phyloP scores from a whole-genome alignment of 2,329 filamentous ascomycete species.

The Huntiella moniliformis region DNA sequence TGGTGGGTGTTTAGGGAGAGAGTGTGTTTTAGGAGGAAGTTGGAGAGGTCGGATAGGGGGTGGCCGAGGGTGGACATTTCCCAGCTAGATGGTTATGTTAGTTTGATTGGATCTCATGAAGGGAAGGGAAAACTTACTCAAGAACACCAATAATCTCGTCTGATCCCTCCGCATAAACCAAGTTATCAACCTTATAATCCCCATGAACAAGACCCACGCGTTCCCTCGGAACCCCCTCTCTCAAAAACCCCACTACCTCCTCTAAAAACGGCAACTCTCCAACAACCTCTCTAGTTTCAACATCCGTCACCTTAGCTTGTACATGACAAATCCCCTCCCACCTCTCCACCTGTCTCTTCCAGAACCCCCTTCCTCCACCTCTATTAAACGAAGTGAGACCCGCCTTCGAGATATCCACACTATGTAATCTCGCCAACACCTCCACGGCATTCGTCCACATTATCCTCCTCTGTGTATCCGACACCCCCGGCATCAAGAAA shows the following conservation, averaged over 20 bases:
- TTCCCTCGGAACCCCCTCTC: slow-evolving; percentile 58
- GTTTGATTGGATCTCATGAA: not conserved
- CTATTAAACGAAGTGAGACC: slow-evolving; percentile 59
- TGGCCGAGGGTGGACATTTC: slow-evolving; percentile 98
- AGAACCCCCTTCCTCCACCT: slow-evolving; percentile 53
- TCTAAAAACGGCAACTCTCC: slow-evolving; percentile 70
- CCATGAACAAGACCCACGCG: slow-evolving; percentile 70
- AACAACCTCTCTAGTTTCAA: slow-evolving; percentile 57
- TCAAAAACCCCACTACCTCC: slow-evolving; percentile 64
- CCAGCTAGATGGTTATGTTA: slow-evolving; percentile 39
- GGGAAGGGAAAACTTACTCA: slow-evolving; percentile 35
- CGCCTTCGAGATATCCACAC: slow-evolving; percentile 45
- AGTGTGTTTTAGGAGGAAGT: slow-evolving; percentile 37
- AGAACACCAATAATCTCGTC: slow-evolving; percentile 79
- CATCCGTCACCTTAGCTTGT: slow-evolving; percentile 57
- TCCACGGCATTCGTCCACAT: slow-evolving; percentile 77
- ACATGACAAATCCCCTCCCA: slow-evolving; percentile 60
- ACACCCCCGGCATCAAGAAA: slow-evolving; percentile 57
- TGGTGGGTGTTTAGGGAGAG: slow-evolving; percentile 17
- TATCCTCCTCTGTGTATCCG: slow-evolving; percentile 42
- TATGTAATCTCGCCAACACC: slow-evolving; percentile 72
- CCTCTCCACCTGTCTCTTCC: slow-evolving; percentile 67
- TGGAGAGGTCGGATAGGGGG: slow-evolving; percentile 76
- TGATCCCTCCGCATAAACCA: slow-evolving; percentile 78
- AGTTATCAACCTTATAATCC: slow-evolving; percentile 89